phyloP scores from a whole-genome alignment of 495 filamentous ascomycete species.

The Penicillium chermesinum region DNA sequence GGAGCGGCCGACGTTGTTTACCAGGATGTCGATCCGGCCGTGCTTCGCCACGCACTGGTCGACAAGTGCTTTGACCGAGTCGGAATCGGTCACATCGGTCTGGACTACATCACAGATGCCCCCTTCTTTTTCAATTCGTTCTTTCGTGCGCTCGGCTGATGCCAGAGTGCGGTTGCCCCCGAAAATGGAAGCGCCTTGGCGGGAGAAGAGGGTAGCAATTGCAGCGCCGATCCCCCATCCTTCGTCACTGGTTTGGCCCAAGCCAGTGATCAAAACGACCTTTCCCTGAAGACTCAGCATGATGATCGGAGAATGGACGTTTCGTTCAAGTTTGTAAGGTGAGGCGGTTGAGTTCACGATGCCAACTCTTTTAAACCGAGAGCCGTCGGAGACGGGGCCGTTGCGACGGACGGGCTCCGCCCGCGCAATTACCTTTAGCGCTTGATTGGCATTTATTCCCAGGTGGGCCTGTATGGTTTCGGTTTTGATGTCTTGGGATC shows the following conservation, averaged over 20 bases:
- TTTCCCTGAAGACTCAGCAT: slow-evolving; percentile 38
- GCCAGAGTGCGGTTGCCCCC: slow-evolving; percentile 39
- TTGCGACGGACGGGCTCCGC: background rate
- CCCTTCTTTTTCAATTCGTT: slow-evolving; percentile 20
- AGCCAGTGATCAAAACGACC: slow-evolving; percentile 47
- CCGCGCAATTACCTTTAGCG: background rate
- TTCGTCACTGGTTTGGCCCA: slow-evolving; percentile 38
- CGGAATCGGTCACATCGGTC: slow-evolving; percentile 42
- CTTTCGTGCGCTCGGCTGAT: slow-evolving; percentile 31
- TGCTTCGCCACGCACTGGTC: slow-evolving; percentile 42
- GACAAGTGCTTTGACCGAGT: slow-evolving; percentile 39
- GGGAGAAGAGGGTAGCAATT: slow-evolving; percentile 38
- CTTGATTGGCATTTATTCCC: background rate
- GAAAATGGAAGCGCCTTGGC: slow-evolving; percentile 42
- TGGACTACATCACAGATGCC: slow-evolving; percentile 29
- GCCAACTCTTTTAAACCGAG: background rate
- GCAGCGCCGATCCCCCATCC: slow-evolving; percentile 49
- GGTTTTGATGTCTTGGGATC: too few species aligned
- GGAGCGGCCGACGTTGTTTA: slow-evolving; percentile 50
- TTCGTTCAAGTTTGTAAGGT: background rate
- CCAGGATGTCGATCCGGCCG: slow-evolving; percentile 51
- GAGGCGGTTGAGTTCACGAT: background rate
- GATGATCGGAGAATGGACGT: background rate
- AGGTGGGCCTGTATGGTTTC: too few species aligned
- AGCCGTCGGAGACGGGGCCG: background rate